Evolutionary conservation across 208 protist genomes (phyloP).

Genomic region (Wallacemonas collosoma): DNA sequence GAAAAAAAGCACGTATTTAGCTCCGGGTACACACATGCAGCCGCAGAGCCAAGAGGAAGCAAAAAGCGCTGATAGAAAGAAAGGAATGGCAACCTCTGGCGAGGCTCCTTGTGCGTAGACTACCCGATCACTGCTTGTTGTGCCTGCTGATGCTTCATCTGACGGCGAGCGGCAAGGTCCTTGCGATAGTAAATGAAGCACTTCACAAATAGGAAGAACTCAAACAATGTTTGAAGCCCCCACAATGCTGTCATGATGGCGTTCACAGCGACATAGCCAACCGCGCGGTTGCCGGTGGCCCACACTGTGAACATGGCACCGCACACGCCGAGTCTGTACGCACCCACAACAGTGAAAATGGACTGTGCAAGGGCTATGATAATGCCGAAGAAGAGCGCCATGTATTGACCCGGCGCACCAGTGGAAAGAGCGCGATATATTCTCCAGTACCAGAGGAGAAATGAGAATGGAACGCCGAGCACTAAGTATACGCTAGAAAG

Average conservation of each 20-base stretch:
- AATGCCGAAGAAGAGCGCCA: constrained; percentile 59
- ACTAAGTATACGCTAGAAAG: constrained; percentile 55
- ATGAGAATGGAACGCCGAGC: constrained; percentile 62
- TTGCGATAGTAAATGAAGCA: constrained; percentile 69
- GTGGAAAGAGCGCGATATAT: constrained; percentile 61
- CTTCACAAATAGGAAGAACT: constrained; percentile 45
- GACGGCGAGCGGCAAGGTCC: constrained; percentile 58
- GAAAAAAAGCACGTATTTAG: not conserved
- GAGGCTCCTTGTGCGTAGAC: not conserved
- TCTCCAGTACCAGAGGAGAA: constrained; percentile 73
- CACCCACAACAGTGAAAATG: constrained; percentile 61
- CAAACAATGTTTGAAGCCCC: constrained; percentile 41
- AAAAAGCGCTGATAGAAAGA: too few relatives aligned
- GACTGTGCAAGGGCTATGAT: constrained; percentile 48
- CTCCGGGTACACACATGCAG: too few relatives aligned
- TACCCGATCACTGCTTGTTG: constrained; percentile 15
- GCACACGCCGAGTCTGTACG: constrained; percentile 43
- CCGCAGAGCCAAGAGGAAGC: constrained; percentile 1
- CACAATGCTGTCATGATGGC: constrained; percentile 61
- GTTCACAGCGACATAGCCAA: constrained; percentile 38
- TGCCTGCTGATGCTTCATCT: constrained; percentile 22
- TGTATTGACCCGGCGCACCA: constrained; percentile 41
- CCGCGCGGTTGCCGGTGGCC: constrained; percentile 32
- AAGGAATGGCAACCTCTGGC: too few relatives aligned
- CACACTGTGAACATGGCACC: constrained; percentile 47